These are phyloP conservation scores for Microthyrium microscopicum DNA, from an alignment of 2,329 filamentous ascomycete genomes.

Conservation along the genomic window DNA sequence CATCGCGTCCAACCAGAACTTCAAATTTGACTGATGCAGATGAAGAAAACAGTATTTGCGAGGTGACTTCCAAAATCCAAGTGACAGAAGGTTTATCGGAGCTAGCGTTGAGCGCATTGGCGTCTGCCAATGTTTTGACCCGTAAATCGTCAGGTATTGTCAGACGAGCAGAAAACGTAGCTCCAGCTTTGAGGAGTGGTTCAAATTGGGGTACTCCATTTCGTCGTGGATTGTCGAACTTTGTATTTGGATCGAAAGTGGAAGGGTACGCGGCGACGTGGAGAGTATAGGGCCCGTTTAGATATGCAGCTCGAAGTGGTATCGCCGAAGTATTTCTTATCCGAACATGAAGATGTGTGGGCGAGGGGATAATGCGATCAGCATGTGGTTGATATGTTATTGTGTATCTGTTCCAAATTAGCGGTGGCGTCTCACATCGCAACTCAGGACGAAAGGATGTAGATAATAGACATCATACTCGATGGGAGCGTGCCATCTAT, in stretches of 20 bases:
- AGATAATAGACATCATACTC: background rate
- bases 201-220: constrained; percentile 83
- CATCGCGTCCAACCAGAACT: constrained; percentile 67
- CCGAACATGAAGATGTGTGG: constrained; percentile 63
- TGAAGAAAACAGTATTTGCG: constrained; percentile 84
- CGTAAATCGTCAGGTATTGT: constrained; percentile 64
- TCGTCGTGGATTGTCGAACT: constrained; percentile 49
- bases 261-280: constrained; percentile 75
- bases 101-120: constrained; percentile 24
- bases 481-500: background rate
- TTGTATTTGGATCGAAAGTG: constrained; percentile 66
- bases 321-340: constrained; percentile 87
- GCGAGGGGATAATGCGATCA: constrained; percentile 80
- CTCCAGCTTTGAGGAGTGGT: constrained; percentile 89
- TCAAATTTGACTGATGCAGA: constrained; percentile 82
- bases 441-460: background rate
- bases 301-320: constrained; percentile 81
- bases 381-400: constrained; percentile 79
- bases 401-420: constrained; percentile 39
- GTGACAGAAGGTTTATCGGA: too few species aligned
- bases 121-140: constrained; percentile 32
- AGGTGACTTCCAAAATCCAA: constrained; percentile 84
- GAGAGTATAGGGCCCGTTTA: constrained; percentile 88
- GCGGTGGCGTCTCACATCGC: constrained; percentile 7
- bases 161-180: constrained; percentile 66